phyloP scores from a whole-genome alignment of 2,329 filamentous ascomycete species.

The Lasiodiplodia theobromae region DNA sequence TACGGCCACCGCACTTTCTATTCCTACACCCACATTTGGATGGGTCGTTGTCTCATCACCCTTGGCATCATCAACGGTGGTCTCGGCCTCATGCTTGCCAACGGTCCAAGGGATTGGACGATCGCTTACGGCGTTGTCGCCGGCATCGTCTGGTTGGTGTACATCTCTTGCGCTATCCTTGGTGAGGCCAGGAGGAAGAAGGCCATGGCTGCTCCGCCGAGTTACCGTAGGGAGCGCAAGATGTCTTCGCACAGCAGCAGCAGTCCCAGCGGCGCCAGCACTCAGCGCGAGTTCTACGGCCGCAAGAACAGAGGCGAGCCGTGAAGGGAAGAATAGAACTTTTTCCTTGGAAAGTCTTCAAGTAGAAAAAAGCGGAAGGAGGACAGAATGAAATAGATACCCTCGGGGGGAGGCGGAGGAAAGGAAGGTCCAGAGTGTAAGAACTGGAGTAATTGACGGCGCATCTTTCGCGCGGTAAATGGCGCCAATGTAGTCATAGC shows the following conservation, averaged over 20 bases:
- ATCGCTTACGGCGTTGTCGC: conserved; percentile 45
- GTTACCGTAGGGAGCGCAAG: background rate
- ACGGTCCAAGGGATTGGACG: conserved; percentile 34
- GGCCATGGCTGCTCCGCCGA: background rate
- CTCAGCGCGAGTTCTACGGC: conserved; percentile 20
- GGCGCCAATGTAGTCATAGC: conserved; percentile 8
- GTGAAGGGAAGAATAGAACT: background rate
- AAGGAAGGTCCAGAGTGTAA: background rate
- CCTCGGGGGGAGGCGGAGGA: background rate
- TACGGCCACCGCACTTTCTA: conserved; percentile 51
- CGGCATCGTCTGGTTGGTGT: conserved; percentile 44
- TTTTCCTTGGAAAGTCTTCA: background rate
- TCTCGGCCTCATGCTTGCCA: conserved; percentile 56
- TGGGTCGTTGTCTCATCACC: conserved; percentile 57
- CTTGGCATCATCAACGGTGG: conserved; percentile 63
- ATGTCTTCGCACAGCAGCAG: conserved; percentile 19
- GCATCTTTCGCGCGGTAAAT: background rate
- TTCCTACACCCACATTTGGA: conserved; percentile 61
- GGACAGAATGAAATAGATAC: conserved; percentile 17
- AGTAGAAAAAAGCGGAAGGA: background rate
- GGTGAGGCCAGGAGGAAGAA: conserved; percentile 38
- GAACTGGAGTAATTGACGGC: too few species aligned
- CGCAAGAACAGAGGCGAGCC: conserved; percentile 11
- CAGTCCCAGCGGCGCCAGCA: conserved; percentile 3
- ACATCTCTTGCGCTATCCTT: conserved; percentile 39